phyloP scores from a whole-genome alignment of 2,329 filamentous ascomycete species.

The Stagonosporopsis tanaceti region DNA sequence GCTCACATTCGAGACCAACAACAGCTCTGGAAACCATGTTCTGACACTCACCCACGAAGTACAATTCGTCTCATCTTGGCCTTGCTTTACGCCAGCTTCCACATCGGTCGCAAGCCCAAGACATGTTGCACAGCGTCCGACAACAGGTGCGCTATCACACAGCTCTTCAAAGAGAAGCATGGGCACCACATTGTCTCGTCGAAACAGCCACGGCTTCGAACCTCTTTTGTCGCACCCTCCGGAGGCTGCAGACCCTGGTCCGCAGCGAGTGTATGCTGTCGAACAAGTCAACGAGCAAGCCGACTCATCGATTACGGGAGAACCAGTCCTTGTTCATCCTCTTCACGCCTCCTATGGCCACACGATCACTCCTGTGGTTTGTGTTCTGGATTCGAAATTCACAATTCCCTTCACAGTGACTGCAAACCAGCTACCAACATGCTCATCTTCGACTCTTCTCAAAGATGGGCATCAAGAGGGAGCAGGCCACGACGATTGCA shows the following conservation, averaged over 20 bases:
- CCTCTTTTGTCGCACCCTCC: slow-evolving; percentile 46
- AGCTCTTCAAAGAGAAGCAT: slow-evolving; percentile 44
- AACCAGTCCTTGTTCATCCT: slow-evolving; percentile 46
- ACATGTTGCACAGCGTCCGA: slow-evolving; percentile 34
- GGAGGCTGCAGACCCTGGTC: slow-evolving; percentile 35
- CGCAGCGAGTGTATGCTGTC: slow-evolving; percentile 36
- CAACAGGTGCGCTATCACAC: slow-evolving; percentile 37
- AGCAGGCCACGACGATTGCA: slow-evolving; percentile 29
- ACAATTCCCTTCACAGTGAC: slow-evolving; percentile 34
- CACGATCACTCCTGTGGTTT: slow-evolving; percentile 45
- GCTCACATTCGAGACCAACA: slow-evolving; percentile 45
- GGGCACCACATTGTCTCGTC: slow-evolving; percentile 33
- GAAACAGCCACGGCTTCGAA: slow-evolving; percentile 47
- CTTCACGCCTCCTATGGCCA: slow-evolving; percentile 51
- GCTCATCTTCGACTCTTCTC: slow-evolving; percentile 24
- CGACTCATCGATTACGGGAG: not conserved
- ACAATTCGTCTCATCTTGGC: slow-evolving; percentile 63
- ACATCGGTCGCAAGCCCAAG: slow-evolving; percentile 31
- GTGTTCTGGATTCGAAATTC: slow-evolving; percentile 40
- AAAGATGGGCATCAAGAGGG: slow-evolving; percentile 22
- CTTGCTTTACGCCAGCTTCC: slow-evolving; percentile 57
- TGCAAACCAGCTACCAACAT: slow-evolving; percentile 25
- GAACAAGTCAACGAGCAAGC: slow-evolving; percentile 26
- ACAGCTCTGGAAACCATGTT: slow-evolving; percentile 23
- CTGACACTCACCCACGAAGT: slow-evolving; percentile 59